These are phyloP conservation scores for Rhexocercosporidium sp. DNA, from an alignment of 2,329 filamentous ascomycete species.

Conservation along the genomic window DNA sequence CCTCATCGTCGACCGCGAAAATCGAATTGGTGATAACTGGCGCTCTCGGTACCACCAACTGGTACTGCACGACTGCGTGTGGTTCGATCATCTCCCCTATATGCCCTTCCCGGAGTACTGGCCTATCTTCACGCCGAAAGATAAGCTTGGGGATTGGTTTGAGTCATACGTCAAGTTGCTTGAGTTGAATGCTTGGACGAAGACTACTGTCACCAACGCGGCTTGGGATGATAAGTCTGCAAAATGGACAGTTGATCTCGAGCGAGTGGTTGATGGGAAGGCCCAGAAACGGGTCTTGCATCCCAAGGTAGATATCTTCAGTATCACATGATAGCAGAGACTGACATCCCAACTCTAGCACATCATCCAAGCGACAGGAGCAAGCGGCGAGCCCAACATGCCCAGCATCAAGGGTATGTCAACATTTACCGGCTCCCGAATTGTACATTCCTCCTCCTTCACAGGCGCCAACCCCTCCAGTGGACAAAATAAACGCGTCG, in stretches of 20 bases:
- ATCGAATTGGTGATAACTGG: conserved; percentile 68
- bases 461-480: conserved; percentile 52
- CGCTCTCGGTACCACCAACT: conserved; percentile 63
- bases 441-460: conserved; percentile 68
- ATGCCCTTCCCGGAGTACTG: conserved; percentile 67
- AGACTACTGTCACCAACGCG: conserved; percentile 53
- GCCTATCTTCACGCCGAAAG: conserved; percentile 74
- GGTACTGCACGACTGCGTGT: conserved; percentile 70
- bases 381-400: conserved; percentile 54
- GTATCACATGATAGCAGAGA: conserved; percentile 38
- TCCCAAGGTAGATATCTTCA: conserved; percentile 24
- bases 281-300: conserved; percentile 16
- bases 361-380: conserved; percentile 37
- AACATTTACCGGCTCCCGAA: conserved; percentile 48
- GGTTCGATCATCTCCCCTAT: conserved; percentile 60
- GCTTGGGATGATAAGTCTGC: conserved; percentile 56
- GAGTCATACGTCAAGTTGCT: conserved; percentile 67
- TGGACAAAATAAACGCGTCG: conserved; percentile 59
- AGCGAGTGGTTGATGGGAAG: conserved; percentile 48
- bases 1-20: conserved; percentile 63
- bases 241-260: conserved; percentile 60
- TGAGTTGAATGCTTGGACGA: conserved; percentile 72
- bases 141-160: conserved; percentile 73
- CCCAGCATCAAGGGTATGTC: conserved; percentile 58
- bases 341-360: conserved; percentile 33